Evolutionary conservation across 805 yeast species (phyloP).

Genomic region (Candida insectorum): DNA sequence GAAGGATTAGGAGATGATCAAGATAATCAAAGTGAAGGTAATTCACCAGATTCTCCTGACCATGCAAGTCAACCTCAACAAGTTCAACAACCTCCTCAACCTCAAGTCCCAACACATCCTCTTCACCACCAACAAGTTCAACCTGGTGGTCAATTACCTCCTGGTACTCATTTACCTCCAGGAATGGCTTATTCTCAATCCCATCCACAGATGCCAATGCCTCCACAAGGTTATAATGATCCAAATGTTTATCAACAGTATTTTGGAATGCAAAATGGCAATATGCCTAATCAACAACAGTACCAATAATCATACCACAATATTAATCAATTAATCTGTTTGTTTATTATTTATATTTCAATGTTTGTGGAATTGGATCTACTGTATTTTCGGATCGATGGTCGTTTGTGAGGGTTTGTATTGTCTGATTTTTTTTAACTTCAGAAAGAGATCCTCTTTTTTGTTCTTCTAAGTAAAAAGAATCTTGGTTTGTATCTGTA

Average conservation of each 20-base stretch:
- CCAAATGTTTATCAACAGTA: constrained; percentile 64
- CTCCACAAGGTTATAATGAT: constrained; percentile 47
- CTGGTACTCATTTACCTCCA: constrained; percentile 39
- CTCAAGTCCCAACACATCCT: constrained; percentile 15
- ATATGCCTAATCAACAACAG: constrained; percentile 50
- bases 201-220: constrained; percentile 37
- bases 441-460: too few species aligned
- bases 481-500: not conserved
- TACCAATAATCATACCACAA: constrained; percentile 43
- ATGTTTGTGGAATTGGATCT: too few species aligned
- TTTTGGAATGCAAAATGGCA: constrained; percentile 52
- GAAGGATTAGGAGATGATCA: constrained; percentile 69
- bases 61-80: constrained; percentile 29
- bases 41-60: constrained; percentile 38
- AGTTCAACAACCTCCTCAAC: constrained; percentile 17
- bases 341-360: not conserved
- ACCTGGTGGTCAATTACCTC: constrained; percentile 29
- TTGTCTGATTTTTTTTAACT: too few species aligned
- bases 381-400: too few species aligned
- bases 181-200: constrained; percentile 44
- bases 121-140: constrained; percentile 26
- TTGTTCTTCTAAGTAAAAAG: not conserved
- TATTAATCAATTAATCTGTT: too few species aligned
- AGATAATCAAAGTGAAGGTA: constrained; percentile 48
- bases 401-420: too few species aligned